phyloP scores from a whole-genome alignment of 2,329 filamentous ascomycete genomes.

The Xylaria sp. region DNA sequence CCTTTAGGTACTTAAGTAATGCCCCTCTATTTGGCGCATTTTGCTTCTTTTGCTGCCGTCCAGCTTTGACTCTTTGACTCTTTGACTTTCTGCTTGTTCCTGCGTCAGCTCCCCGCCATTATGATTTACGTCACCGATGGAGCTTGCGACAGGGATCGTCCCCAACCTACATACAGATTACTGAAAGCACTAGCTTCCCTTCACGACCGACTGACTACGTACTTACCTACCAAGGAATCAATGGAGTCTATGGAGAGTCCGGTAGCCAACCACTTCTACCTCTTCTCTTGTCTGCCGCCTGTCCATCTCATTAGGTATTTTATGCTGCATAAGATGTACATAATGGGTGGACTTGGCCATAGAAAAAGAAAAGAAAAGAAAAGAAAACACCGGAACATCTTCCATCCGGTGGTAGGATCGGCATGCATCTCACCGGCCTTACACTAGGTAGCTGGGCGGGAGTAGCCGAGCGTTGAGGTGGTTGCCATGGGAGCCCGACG shows the following conservation, averaged over 20 bases:
- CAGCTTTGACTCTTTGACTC: not conserved
- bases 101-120: constrained; percentile 23
- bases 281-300: too few species aligned
- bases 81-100: constrained; percentile 26
- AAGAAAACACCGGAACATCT: too few species aligned
- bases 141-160: constrained; percentile 21
- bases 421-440: not conserved
- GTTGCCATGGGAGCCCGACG: too few species aligned
- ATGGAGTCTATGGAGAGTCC: not conserved
- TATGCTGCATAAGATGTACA: too few species aligned
- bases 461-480: too few species aligned
- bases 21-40: constrained; percentile 7
- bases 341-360: not conserved
- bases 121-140: constrained; percentile 25
- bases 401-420: not conserved
- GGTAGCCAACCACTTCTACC: too few species aligned
- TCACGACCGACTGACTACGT: too few species aligned
- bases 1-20: too few species aligned
- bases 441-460: not conserved
- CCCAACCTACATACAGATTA: not conserved
- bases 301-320: too few species aligned
- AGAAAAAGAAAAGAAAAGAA: not conserved
- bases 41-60: not conserved
- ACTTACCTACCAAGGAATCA: not conserved
- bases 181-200: not conserved